These are phyloP conservation scores for Verticillium alfalfae DNA, from an alignment of 2,329 filamentous ascomycete species.

Conservation along the genomic window DNA sequence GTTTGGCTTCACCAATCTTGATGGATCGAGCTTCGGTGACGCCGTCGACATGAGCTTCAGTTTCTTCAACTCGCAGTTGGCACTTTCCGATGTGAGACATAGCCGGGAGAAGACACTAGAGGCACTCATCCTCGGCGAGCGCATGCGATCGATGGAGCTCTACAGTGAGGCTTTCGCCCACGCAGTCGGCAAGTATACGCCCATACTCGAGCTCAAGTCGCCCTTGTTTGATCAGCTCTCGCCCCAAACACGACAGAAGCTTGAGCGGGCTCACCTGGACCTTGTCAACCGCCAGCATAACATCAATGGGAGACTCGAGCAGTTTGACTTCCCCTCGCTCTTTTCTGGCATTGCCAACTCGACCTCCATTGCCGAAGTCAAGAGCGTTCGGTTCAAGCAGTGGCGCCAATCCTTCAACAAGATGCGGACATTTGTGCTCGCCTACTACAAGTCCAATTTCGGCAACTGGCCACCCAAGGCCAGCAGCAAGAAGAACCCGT, in stretches of 20 bases:
- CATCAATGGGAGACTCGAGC: slow-evolving; percentile 68
- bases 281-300: slow-evolving; percentile 66
- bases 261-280: slow-evolving; percentile 78
- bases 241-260: slow-evolving; percentile 64
- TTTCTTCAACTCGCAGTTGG: slow-evolving; percentile 71
- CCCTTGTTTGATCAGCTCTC: slow-evolving; percentile 68
- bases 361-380: slow-evolving; percentile 70
- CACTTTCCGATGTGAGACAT: slow-evolving; percentile 70
- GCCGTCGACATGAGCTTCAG: slow-evolving; percentile 61
- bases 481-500: slow-evolving; percentile 83
- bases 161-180: slow-evolving; percentile 93
- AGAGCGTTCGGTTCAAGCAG: slow-evolving; percentile 72
- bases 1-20: slow-evolving; percentile 51
- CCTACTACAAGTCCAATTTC: slow-evolving; percentile 56
- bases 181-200: slow-evolving; percentile 78
- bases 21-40: slow-evolving; percentile 54
- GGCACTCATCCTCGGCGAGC: slow-evolving; percentile 81
- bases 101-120: slow-evolving; percentile 88
- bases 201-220: slow-evolving; percentile 61
- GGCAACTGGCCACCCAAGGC: slow-evolving; percentile 86
- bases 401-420: slow-evolving; percentile 73
- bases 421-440: slow-evolving; percentile 68
- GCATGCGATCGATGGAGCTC: slow-evolving; percentile 72
- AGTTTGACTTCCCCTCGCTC: slow-evolving; percentile 86
- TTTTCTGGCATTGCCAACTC: slow-evolving; percentile 87